Conservation (phyloP, 805 yeast species). For the Ogataea siamensis region DNA sequence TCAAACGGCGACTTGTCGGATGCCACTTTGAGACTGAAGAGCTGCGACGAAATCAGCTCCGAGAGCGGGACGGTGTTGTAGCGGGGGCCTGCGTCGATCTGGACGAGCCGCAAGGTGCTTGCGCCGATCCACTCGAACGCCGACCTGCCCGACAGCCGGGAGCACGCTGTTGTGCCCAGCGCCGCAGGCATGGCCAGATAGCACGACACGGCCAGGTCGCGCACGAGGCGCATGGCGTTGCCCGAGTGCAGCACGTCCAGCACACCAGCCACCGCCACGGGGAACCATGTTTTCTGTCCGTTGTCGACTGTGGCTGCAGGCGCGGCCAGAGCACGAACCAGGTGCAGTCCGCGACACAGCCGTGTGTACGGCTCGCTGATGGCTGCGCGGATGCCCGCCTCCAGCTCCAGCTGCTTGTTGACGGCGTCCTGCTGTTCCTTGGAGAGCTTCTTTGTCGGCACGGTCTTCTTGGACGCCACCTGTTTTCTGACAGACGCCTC, state of each 20-base stretch:
- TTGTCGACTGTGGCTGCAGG: slow-evolving; percentile 56
- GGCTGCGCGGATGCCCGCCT: slow-evolving; percentile 50
- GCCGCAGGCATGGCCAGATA: slow-evolving; percentile 56
- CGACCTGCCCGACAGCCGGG: slow-evolving; percentile 49
- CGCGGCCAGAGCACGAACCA: slow-evolving; percentile 53
- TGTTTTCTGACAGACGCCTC: slow-evolving; percentile 80
- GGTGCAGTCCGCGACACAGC: slow-evolving; percentile 48
- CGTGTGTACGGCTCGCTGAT: slow-evolving; percentile 39
- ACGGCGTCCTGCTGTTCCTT: slow-evolving; percentile 72
- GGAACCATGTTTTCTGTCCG: slow-evolving; percentile 69
- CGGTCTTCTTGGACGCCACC: slow-evolving; percentile 52
- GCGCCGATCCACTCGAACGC: slow-evolving; percentile 58
- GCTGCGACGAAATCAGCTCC: slow-evolving; percentile 58
- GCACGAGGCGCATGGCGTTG: slow-evolving; percentile 31
- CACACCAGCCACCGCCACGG: slow-evolving; percentile 54
- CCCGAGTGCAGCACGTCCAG: slow-evolving; percentile 43
- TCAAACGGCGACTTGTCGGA: slow-evolving; percentile 74
- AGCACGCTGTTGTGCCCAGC: too few relatives aligned
- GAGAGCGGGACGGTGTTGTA: slow-evolving; percentile 50
- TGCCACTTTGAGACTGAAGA: slow-evolving; percentile 72
- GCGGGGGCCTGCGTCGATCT: slow-evolving; percentile 44
- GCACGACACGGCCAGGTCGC: slow-evolving; percentile 43
- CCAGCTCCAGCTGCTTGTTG: slow-evolving; percentile 61
- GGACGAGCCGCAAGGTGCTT: slow-evolving; percentile 60
- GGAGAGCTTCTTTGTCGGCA: slow-evolving; percentile 53